Conservation (phyloP, 768 basidiomycete species). For the Leucocoprinus birnbaumii region DNA sequence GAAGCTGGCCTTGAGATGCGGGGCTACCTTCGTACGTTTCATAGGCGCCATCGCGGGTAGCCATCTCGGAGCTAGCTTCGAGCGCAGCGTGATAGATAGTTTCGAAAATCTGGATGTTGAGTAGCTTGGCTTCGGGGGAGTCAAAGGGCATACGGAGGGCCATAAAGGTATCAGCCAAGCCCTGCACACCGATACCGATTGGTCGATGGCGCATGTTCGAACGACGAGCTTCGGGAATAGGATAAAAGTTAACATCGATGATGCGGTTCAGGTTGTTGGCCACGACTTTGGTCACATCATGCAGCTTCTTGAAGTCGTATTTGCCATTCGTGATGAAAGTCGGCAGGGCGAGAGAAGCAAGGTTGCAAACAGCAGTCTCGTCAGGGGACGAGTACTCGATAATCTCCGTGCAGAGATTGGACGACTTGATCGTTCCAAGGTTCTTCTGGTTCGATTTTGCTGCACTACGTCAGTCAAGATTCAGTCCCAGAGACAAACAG, state of each 20-base stretch:
- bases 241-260: constrained; percentile 96
- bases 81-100: constrained; percentile 96
- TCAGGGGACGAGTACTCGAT: constrained; percentile 98
- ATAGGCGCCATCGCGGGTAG: constrained; percentile 76
- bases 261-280: constrained; percentile 90
- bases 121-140: constrained; percentile 75
- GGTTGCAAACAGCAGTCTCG: constrained; percentile 97
- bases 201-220: constrained; percentile 98
- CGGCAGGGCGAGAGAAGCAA: constrained; percentile 94
- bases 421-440: constrained; percentile 98
- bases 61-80: constrained; percentile 88
- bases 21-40: constrained; percentile 91
- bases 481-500: not conserved
- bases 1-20: constrained; percentile 82
- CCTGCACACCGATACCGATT: constrained; percentile 96
- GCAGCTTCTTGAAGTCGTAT: constrained; percentile 95
- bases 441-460: constrained; percentile 99
- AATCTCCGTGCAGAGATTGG: constrained; percentile 98
- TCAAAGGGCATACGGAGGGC: constrained; percentile 95
- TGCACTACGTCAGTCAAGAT: constrained; percentile 24
- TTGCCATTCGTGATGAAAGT: constrained; percentile 78
- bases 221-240: constrained; percentile 83
- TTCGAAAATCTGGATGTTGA: constrained; percentile 97
- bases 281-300: constrained; percentile 92
- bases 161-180: constrained; percentile 98